Evolutionary conservation across 2,329 filamentous ascomycete species (phyloP).

Genomic region (Neofusicoccum cordaticola): DNA sequence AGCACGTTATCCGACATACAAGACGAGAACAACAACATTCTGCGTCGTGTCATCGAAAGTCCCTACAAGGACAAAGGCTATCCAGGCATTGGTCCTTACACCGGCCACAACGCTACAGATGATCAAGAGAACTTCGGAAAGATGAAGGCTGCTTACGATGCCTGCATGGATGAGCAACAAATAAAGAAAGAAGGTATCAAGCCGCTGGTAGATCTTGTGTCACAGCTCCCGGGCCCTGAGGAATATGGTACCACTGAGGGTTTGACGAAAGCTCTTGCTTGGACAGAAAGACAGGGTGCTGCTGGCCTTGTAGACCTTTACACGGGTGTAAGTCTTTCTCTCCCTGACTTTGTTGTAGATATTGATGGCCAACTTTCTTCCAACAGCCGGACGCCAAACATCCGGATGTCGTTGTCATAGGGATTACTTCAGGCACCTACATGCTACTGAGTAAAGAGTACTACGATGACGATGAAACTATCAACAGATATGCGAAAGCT

Average conservation of each 20-base stretch:
- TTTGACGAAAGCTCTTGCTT: not conserved
- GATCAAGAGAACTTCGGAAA: constrained; percentile 65
- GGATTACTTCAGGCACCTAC: constrained; percentile 46
- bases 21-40: not conserved
- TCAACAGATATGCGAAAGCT: constrained; percentile 25
- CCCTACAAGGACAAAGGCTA: not conserved
- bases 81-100: constrained; percentile 7
- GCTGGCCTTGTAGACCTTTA: not conserved
- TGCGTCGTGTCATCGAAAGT: not conserved
- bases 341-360: not conserved
- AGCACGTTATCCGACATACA: not conserved
- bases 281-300: not conserved
- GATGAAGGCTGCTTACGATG: constrained; percentile 61
- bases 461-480: constrained; percentile 33
- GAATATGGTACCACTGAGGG: not conserved
- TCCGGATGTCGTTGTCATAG: constrained; percentile 22
- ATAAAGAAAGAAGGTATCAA: constrained; percentile 55
- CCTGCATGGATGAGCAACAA: constrained; percentile 62
- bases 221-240: constrained; percentile 26
- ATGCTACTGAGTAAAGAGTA: constrained; percentile 39
- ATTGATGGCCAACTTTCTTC: no score
- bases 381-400: not conserved
- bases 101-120: constrained; percentile 27
- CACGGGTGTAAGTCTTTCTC: not conserved
- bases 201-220: constrained; percentile 52